Evolutionary conservation across 345 rosid genomes (phyloP).

Genomic region (Brassica cretica): DNA sequence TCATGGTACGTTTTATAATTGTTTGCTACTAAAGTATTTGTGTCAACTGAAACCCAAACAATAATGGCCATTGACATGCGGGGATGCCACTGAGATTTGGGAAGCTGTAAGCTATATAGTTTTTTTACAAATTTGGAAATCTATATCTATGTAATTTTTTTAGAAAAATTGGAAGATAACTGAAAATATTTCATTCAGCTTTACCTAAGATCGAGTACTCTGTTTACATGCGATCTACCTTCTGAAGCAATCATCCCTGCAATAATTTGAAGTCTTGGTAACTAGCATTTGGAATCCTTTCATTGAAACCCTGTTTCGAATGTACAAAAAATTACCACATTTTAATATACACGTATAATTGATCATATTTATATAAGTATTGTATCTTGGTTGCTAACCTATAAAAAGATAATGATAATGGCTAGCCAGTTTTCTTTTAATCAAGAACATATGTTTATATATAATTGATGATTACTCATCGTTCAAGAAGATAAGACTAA

Average conservation of each 20-base stretch:
- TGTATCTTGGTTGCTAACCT: background rate
- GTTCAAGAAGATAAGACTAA: background rate
- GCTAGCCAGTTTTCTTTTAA: background rate
- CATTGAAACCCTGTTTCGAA: background rate
- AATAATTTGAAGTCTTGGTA: background rate
- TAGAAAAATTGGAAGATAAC: too few relatives aligned
- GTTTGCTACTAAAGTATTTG: background rate
- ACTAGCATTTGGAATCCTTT: background rate
- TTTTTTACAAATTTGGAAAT: too few relatives aligned
- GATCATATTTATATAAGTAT: background rate
- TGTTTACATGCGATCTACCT: background rate
- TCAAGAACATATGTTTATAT: background rate
- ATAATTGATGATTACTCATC: background rate
- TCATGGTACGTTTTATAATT: background rate
- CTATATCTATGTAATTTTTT: too few relatives aligned
- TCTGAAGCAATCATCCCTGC: background rate
- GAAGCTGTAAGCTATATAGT: background rate
- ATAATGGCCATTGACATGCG: background rate
- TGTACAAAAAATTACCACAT: background rate
- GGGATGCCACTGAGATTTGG: too few relatives aligned
- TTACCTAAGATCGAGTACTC: too few relatives aligned
- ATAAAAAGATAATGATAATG: background rate
- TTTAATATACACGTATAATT: background rate
- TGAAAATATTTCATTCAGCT: too few relatives aligned
- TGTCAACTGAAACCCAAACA: background rate